These are phyloP conservation scores for Hyparrhenia diplandra DNA, from an alignment of 176 grass and related monocot species.

Conservation along the genomic window DNA sequence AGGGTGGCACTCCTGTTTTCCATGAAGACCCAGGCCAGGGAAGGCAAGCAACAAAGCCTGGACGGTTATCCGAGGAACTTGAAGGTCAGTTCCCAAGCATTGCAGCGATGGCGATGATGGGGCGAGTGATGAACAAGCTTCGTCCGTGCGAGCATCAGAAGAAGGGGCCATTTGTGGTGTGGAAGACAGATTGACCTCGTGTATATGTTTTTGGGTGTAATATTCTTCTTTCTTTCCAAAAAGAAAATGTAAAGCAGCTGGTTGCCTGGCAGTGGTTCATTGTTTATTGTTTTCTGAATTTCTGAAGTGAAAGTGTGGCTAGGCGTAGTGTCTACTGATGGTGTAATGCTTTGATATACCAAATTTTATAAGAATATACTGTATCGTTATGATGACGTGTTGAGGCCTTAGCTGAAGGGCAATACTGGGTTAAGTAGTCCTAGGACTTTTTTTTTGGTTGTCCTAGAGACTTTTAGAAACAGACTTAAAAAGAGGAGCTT, in stretches of 20 bases:
- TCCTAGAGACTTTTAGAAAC: no score
- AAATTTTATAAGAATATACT: not conserved
- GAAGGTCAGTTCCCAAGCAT: slow-evolving; percentile 69
- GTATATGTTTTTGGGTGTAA: not conserved
- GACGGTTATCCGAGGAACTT: not conserved
- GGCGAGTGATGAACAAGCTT: slow-evolving; percentile 59
- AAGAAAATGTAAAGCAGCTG: not conserved
- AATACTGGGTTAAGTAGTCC: no score
- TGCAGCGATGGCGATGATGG: slow-evolving; percentile 87
- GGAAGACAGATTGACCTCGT: slow-evolving; percentile 42
- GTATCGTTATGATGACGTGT: not conserved
- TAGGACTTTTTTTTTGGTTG: no score
- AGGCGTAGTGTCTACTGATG: not conserved
- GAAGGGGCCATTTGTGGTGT: slow-evolving; percentile 59
- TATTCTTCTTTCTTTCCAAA: not conserved
- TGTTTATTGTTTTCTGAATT: not conserved
- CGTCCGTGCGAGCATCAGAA: slow-evolving; percentile 47
- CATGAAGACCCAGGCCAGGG: not conserved
- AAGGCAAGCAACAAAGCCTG: slow-evolving; percentile 1
- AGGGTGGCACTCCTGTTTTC: not conserved
- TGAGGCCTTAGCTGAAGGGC: no score
- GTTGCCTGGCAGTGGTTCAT: not conserved
- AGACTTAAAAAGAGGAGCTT: no score
- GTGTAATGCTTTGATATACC: not conserved
- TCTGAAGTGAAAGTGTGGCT: not conserved